phyloP scores from a whole-genome alignment of 768 basidiomycete species.

The Mycena chlorophos region DNA sequence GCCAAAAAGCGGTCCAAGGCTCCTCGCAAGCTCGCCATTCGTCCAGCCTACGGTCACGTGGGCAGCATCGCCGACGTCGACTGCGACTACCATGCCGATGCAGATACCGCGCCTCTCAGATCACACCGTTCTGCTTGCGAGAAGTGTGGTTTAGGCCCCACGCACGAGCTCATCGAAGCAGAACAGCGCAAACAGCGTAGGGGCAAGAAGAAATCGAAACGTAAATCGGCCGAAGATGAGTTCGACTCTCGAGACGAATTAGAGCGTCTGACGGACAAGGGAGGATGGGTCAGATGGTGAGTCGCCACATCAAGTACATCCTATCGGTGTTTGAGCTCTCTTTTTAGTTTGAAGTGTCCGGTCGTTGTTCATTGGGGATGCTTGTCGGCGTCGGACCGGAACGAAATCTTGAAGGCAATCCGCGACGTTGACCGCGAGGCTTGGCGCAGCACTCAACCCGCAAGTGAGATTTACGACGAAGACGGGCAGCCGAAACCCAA shows the following conservation, averaged over 20 bases:
- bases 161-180: conserved; percentile 50
- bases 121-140: conserved; percentile 68
- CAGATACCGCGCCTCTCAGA: conserved; percentile 55
- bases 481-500: conserved; percentile 21
- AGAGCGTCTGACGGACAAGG: conserved; percentile 50
- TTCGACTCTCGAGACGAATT: conserved; percentile 57
- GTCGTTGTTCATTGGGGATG: conserved; percentile 79
- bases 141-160: conserved; percentile 63
- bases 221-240: conserved; percentile 44
- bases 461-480: conserved; percentile 25
- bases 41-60: conserved; percentile 47
- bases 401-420: conserved; percentile 71
- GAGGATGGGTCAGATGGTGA: conserved; percentile 87
- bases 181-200: conserved; percentile 38
- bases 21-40: conserved; percentile 28
- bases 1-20: conserved; percentile 25
- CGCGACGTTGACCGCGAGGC: conserved; percentile 49
- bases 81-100: conserved; percentile 53
- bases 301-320: conserved; percentile 20
- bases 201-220: conserved; percentile 44
- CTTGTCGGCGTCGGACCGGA: conserved; percentile 61
- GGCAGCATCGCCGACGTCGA: conserved; percentile 43
- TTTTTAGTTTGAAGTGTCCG: conserved; percentile 69
- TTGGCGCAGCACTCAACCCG: conserved; percentile 34
- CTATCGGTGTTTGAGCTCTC: conserved; percentile 14